Percentiles rank a stretch among this genome's conserved stretches.
These are phyloP conservation scores for Trichoderma citrinoviride DNA, from an alignment of 2,329 filamentous ascomycete genomes.

Conservation along the genomic window DNA sequence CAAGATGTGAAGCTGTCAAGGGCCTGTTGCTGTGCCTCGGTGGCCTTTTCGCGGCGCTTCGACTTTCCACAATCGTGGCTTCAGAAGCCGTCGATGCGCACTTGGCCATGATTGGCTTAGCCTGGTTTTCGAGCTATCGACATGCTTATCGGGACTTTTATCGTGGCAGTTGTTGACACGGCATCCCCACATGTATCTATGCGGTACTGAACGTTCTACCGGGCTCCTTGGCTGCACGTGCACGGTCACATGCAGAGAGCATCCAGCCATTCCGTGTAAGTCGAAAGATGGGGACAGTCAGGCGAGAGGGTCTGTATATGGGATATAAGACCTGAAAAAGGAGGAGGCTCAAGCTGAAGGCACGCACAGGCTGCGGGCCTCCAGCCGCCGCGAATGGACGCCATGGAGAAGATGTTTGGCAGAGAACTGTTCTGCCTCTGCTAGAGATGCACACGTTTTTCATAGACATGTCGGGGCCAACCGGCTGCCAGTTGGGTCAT, in stretches of 20 bases:
- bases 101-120: conserved; percentile 21
- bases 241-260: conserved; percentile 12
- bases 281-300: conserved; percentile 9
- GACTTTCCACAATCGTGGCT: conserved; percentile 21
- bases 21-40: conserved; percentile 20
- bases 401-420: not conserved
- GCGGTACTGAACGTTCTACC: not conserved
- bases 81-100: conserved; percentile 1
- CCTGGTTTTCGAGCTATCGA: not conserved
- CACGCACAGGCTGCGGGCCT: not conserved
- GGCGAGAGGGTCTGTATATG: not conserved
- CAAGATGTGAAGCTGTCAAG: conserved; percentile 5
- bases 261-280: conserved; percentile 22
- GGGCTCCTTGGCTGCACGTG: conserved; percentile 6
- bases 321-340: not conserved
- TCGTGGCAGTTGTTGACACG: not conserved
- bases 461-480: not conserved
- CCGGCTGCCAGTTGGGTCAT: conserved; percentile 4
- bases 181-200: conserved; percentile 11
- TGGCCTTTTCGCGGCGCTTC: conserved; percentile 25
- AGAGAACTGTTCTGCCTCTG: not conserved
- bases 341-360: not conserved
- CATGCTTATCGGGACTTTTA: not conserved
- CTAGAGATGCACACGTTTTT: not conserved
- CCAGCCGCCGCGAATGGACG: not conserved